Percentiles rank a stretch among this genome's conserved stretches.
Evolutionary conservation across 2,329 filamentous ascomycete genomes (phyloP).

Genomic region (Phaeoacremonium minimum): DNA sequence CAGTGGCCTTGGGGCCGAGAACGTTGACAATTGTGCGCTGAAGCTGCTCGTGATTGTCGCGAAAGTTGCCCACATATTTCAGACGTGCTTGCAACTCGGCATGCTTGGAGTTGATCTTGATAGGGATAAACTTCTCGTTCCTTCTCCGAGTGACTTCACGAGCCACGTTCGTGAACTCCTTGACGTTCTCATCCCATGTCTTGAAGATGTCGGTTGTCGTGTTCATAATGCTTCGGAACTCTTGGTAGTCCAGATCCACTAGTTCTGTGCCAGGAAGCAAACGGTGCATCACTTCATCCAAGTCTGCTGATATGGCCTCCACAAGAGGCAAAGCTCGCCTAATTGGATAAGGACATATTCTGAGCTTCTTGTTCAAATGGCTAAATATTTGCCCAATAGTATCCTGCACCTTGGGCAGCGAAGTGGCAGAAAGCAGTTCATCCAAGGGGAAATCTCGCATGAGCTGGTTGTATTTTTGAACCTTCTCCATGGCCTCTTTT

Average conservation of each 20-base stretch:
- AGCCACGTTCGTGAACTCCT: slow-evolving; percentile 96
- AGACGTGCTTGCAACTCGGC: slow-evolving; percentile 84
- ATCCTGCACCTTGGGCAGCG: slow-evolving; percentile 82
- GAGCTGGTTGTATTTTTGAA: slow-evolving; percentile 97
- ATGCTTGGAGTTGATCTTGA: slow-evolving; percentile 89
- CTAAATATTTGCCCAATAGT: slow-evolving; percentile 85
- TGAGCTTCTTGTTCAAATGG: slow-evolving; percentile 96
- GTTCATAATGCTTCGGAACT: slow-evolving; percentile 83
- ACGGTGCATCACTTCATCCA: slow-evolving; percentile 81
- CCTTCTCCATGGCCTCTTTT: slow-evolving; percentile 92
- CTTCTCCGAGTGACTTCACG: slow-evolving; percentile 89
- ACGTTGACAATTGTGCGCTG: slow-evolving; percentile 96
- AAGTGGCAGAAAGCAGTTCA: slow-evolving; percentile 88
- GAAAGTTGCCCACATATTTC: slow-evolving; percentile 91
- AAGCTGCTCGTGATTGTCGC: slow-evolving; percentile 95
- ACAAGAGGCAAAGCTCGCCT: slow-evolving; percentile 88
- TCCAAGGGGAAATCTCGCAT: slow-evolving; percentile 98
- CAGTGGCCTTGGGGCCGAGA: slow-evolving; percentile 69
- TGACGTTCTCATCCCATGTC: slow-evolving; percentile 92
- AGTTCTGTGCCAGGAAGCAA: slow-evolving; percentile 82
- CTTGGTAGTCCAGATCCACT: slow-evolving; percentile 87
- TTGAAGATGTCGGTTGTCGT: slow-evolving; percentile 82
- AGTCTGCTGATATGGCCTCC: slow-evolving; percentile 89
- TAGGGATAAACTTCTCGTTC: slow-evolving; percentile 97
- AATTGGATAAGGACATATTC: slow-evolving; percentile 94